phyloP scores from a whole-genome alignment of 345 rosid species.

The Pugionium cornutum region DNA sequence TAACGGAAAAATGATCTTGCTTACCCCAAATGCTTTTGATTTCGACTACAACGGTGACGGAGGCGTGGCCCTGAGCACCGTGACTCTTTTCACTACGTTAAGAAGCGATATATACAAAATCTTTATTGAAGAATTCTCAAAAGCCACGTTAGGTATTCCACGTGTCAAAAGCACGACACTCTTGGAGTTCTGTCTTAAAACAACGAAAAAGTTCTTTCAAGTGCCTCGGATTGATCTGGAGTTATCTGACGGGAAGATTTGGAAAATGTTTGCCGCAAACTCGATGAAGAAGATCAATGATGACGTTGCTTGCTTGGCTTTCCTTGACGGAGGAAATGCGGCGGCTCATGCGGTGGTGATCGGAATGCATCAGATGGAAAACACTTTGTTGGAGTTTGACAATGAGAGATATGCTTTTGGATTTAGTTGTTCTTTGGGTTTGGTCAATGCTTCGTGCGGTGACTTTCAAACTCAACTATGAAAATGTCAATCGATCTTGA shows the following conservation, averaged over 20 bases:
- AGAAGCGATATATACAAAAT: slow-evolving; percentile 37
- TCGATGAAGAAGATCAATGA: slow-evolving; percentile 42
- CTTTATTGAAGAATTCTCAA: slow-evolving; percentile 32
- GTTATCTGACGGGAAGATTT: slow-evolving; percentile 34
- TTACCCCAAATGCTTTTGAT: slow-evolving; percentile 22
- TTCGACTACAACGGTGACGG: slow-evolving; percentile 40
- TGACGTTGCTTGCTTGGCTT: slow-evolving; percentile 45
- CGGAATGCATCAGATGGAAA: slow-evolving; percentile 44
- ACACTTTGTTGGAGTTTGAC: slow-evolving; percentile 42
- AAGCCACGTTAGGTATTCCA: slow-evolving; percentile 37
- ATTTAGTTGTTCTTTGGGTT: slow-evolving; percentile 39
- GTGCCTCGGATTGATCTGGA: slow-evolving; percentile 42
- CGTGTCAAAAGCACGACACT: slow-evolving; percentile 37
- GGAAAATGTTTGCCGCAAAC: slow-evolving; percentile 43
- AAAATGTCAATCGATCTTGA: not conserved
- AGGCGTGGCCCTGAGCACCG: slow-evolving; percentile 43
- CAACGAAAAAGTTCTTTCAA: slow-evolving; percentile 5
- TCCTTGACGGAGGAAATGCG: slow-evolving; percentile 42
- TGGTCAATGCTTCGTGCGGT: slow-evolving; percentile 35
- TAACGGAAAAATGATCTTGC: slow-evolving; percentile 11
- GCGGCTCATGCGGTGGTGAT: slow-evolving; percentile 39
- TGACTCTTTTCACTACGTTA: slow-evolving; percentile 37
- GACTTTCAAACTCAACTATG: slow-evolving; percentile 32
- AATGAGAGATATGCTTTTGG: slow-evolving; percentile 39
- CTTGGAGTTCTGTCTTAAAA: slow-evolving; percentile 40